A percentile compares a stretch with the other conserved stretches of the same genome.
Conservation (phyloP, 306 rosid genomes). For the Fagus sylvatica region DNA sequence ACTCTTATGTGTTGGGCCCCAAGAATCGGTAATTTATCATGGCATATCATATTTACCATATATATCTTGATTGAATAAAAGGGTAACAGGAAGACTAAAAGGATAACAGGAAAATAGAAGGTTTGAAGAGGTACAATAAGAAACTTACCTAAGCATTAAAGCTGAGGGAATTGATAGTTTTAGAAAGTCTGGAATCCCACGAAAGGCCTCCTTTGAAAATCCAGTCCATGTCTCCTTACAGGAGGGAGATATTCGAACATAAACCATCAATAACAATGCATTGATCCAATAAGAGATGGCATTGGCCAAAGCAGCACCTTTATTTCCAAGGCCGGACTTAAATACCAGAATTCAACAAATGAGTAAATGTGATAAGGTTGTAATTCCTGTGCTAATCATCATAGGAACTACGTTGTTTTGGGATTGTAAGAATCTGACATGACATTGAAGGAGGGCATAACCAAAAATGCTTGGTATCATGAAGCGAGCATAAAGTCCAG, state of each 20-base stretch:
- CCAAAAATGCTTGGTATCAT: constrained; percentile 42
- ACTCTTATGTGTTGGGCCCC: too few species aligned
- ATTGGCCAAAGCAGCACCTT: constrained; percentile 45
- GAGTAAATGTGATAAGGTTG: constrained; percentile 25
- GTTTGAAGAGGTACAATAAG: not conserved
- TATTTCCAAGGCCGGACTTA: constrained; percentile 40
- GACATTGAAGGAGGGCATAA: constrained; percentile 34
- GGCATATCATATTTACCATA: too few species aligned
- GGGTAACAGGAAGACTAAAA: too few species aligned
- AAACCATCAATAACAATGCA: constrained; percentile 30
- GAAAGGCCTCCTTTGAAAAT: constrained; percentile 41
- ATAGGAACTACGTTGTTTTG: constrained; percentile 42
- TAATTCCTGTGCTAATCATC: constrained; percentile 27
- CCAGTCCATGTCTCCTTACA: constrained; percentile 47
- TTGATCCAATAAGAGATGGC: constrained; percentile 40
- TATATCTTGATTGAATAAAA: too few species aligned
- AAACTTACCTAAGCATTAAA: constrained; percentile 33
- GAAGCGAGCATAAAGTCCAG: constrained; percentile 40
- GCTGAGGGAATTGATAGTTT: constrained; percentile 46
- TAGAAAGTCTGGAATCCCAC: constrained; percentile 33
- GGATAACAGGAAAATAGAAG: not conserved
- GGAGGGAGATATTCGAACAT: constrained; percentile 40
- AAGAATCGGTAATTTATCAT: too few species aligned
- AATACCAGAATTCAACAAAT: constrained; percentile 39
- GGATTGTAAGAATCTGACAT: constrained; percentile 37